Conservation (phyloP, 371 early-diverging fungal genomes). For the Lichtheimia ornata region DNA sequence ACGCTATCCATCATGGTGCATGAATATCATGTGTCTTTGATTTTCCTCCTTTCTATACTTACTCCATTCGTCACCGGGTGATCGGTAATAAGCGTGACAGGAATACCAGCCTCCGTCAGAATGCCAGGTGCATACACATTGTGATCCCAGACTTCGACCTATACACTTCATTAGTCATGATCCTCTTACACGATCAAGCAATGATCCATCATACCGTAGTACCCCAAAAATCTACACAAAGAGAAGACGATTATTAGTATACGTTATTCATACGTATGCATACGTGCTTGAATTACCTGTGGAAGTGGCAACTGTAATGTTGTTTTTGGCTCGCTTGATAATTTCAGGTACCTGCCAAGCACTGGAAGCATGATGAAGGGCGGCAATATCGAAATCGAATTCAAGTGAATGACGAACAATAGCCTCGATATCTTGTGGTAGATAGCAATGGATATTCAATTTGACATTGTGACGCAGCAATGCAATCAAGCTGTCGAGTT, state of each 20-base stretch:
- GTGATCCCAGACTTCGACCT: constrained; percentile 68
- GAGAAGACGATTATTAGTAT: not conserved
- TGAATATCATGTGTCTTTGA: not conserved
- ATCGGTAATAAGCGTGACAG: constrained; percentile 80
- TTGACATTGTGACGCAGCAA: constrained; percentile 72
- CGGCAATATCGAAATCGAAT: constrained; percentile 71
- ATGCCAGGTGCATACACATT: constrained; percentile 64
- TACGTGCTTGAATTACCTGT: not conserved
- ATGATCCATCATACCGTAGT: not conserved
- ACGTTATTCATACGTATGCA: not conserved
- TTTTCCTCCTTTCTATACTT: constrained; percentile 10
- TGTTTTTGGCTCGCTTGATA: constrained; percentile 59
- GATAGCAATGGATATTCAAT: constrained; percentile 77
- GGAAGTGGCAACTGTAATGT: constrained; percentile 56
- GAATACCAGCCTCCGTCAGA: constrained; percentile 71
- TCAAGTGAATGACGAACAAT: constrained; percentile 75
- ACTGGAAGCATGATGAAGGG: constrained; percentile 83
- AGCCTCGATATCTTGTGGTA: constrained; percentile 70
- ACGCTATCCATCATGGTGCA: constrained; percentile 31
- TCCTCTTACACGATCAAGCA: too few relatives aligned
- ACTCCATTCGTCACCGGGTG: constrained; percentile 78
- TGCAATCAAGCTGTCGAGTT: constrained; percentile 62
- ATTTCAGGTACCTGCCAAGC: constrained; percentile 74
- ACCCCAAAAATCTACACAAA: not conserved
- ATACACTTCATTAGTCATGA: not conserved